Evolutionary conservation across 805 yeast species (phyloP), one percentile per base, ranked within the genome.

Genomic region (Hanseniaspora taiwanica): DNA sequence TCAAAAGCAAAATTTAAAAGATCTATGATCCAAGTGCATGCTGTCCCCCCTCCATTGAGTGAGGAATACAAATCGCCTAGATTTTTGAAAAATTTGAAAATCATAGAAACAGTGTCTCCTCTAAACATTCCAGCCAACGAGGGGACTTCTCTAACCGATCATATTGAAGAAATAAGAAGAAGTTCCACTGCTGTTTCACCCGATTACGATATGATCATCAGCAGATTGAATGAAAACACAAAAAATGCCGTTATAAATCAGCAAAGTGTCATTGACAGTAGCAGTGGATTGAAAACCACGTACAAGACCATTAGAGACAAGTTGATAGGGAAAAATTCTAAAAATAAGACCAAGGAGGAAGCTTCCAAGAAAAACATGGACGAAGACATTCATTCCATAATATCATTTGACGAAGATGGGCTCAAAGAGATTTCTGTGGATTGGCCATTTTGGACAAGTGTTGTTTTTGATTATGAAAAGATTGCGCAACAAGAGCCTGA

Each of bases 401-500:
- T 51, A 24, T 53, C 65, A 12, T 21, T n/a, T 31, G 70, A 68
- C 4, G 59, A 61, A 13, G 63, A 60, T 45, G 62, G 62, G 36
- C 58, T 65, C 1, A 53, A 51, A 27, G 46, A 60, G 25, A 34
- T 48, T 3, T 63, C 69, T 20, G 69, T 78, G 36, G 83, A 81
- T 54, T 82, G 91, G 91, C 82, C 81, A 35, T 82, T 84, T 55
- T 89, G 97, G 97, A 72, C 87, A 5, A 64, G 64, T 27, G 81
- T 87, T 14, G 84, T 85, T 3, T 76, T 80, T 46, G 81, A 86
- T 55, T 84, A 85, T 53, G 67, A 76, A n/a, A 54, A 59, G 0
- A 76, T 81, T 7, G 86, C 86, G 2, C 65, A 71, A 39, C 63
- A 69, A 17, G 74, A 75, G 20, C 78, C 87, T 0, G 69, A 69